phyloP scores from a whole-genome alignment of 2,329 filamentous ascomycete genomes.

The Cryphonectria japonica region DNA sequence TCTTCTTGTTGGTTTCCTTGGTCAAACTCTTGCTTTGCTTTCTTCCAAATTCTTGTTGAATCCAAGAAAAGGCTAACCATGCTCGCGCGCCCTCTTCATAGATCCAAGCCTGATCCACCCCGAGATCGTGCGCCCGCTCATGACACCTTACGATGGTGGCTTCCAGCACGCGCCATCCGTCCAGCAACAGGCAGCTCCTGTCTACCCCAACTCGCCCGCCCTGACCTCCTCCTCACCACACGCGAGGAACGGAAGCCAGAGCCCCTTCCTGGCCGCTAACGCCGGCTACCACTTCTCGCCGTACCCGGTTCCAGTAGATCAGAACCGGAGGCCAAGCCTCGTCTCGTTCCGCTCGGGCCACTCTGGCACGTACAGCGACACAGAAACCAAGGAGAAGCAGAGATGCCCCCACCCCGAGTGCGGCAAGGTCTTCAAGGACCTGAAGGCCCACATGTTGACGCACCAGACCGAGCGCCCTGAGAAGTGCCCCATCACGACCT shows the following conservation, averaged over 20 bases:
- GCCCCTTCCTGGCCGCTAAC: constrained; percentile 60
- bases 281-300: constrained; percentile 55
- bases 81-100: constrained; percentile 37
- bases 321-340: constrained; percentile 66
- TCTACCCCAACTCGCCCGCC: constrained; percentile 66
- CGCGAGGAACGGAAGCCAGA: constrained; percentile 61
- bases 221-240: constrained; percentile 57
- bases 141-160: constrained; percentile 54
- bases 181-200: constrained; percentile 2
- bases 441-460: constrained; percentile 93
- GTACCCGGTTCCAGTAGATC: constrained; percentile 52
- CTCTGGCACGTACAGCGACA: constrained; percentile 61
- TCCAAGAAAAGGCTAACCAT: constrained; percentile 43
- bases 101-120: constrained; percentile 62
- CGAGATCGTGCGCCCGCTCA: constrained; percentile 54
- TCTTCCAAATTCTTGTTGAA: constrained; percentile 23
- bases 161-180: constrained; percentile 50
- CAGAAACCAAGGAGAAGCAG: constrained; percentile 69
- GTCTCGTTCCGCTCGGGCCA: constrained; percentile 70
- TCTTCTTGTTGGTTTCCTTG: constrained; percentile 57
- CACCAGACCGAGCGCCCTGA: constrained; percentile 90
- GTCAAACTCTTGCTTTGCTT: neutral
- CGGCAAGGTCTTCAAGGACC: constrained; percentile 84
- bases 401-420: constrained; percentile 84
- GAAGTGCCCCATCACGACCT: constrained; percentile 90